These are phyloP conservation scores for Thamnidium elegans DNA, from an alignment of 192 early-diverging fungal species.

Conservation along the genomic window DNA sequence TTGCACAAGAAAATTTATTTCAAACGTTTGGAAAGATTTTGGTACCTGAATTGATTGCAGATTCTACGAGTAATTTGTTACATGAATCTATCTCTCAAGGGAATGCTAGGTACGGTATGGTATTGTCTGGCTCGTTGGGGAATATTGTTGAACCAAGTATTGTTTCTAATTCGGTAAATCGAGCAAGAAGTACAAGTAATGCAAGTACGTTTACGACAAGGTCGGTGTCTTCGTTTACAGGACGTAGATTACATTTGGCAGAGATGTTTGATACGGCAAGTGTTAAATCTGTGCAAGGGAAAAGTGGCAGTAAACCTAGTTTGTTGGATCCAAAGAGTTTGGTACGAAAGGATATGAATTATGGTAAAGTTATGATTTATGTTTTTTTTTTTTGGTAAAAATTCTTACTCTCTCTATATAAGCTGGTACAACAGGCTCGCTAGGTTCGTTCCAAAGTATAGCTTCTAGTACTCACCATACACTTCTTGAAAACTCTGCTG, in stretches of 20 bases:
- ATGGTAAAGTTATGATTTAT: too few species aligned
- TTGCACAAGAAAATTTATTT: slow-evolving; percentile 60
- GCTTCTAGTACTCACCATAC: slow-evolving; percentile 33
- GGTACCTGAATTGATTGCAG: slow-evolving; percentile 31
- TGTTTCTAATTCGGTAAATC: background rate
- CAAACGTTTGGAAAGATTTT: slow-evolving; percentile 56
- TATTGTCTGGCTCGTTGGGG: slow-evolving; percentile 13
- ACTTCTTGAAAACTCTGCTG: slow-evolving; percentile 25
- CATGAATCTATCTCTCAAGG: slow-evolving; percentile 32
- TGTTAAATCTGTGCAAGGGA: background rate
- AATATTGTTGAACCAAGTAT: slow-evolving; percentile 3
- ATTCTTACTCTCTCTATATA: background rate
- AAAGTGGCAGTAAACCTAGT: background rate
- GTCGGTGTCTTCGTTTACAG: slow-evolving; percentile 8
- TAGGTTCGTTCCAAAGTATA: slow-evolving; percentile 26
- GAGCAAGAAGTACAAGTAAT: slow-evolving; percentile 23
- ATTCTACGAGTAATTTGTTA: slow-evolving; percentile 9
- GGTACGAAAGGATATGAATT: background rate
- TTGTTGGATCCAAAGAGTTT: background rate
- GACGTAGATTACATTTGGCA: slow-evolving; percentile 6
- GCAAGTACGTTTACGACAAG: background rate
- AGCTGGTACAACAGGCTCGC: slow-evolving; percentile 3
- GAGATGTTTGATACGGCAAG: slow-evolving; percentile 12
- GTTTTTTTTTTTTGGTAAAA: too few species aligned
- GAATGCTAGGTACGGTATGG: background rate